A percentile compares a stretch with the other conserved stretches of the same genome.
Conservation (phyloP, 257 asterid species). For the Buddleja alternifolia region DNA sequence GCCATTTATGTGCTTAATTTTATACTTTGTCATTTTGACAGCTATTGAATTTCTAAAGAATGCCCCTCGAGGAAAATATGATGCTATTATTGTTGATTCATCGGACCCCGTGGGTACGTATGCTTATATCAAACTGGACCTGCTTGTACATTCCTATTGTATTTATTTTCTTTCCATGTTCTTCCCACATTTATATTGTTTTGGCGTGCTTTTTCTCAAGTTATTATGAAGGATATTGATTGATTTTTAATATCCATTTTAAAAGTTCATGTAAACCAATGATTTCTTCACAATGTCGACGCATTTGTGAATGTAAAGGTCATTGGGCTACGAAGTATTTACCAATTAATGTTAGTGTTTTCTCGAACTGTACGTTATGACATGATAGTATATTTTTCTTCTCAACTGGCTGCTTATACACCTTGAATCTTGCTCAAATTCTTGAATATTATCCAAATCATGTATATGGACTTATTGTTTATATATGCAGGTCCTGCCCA, state of each 20-base stretch:
- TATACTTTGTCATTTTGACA: constrained; percentile 38
- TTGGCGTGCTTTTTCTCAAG: neutral
- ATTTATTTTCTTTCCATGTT: neutral
- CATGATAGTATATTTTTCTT: neutral
- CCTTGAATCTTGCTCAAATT: neutral
- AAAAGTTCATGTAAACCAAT: neutral
- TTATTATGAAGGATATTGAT: neutral
- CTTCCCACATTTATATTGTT: neutral
- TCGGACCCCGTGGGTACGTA: constrained; percentile 96
- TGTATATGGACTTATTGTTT: neutral
- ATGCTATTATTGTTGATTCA: constrained; percentile 91
- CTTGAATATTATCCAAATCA: neutral
- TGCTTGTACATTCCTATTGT: neutral
- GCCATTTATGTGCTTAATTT: neutral
- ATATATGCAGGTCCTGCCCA: constrained; percentile 78
- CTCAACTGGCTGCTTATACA: neutral
- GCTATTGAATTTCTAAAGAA: constrained; percentile 75
- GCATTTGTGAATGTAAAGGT: neutral
- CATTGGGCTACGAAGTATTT: neutral
- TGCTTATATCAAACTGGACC: neutral
- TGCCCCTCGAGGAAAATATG: constrained; percentile 81
- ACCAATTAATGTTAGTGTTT: neutral
- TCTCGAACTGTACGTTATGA: neutral
- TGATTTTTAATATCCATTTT: neutral
- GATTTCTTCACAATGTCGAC: neutral